These are phyloP conservation scores for Jatropha multifida DNA, from an alignment of 441 rosid genomes.

Conservation along the genomic window DNA sequence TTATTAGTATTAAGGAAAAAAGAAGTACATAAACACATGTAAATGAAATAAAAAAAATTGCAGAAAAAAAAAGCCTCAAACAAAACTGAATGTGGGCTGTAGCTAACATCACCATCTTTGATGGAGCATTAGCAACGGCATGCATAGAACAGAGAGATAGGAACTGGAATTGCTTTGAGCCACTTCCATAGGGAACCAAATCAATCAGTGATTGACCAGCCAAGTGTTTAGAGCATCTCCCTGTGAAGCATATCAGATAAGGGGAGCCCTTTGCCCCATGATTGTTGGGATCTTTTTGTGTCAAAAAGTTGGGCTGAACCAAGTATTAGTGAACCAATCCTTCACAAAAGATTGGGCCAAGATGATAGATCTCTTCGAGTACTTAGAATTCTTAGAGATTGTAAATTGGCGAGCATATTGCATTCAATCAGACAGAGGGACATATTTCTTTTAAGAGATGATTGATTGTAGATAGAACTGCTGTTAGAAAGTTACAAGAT, in stretches of 20 bases:
- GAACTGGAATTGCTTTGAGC: not conserved
- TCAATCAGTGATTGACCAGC: not conserved
- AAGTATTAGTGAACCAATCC: not conserved
- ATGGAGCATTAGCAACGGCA: not conserved
- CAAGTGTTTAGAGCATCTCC: not conserved
- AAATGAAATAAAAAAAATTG: not conserved
- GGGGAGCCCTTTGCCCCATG: not conserved
- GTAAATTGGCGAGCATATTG: not conserved
- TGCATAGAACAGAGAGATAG: not conserved
- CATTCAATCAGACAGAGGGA: not conserved
- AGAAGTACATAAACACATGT: not conserved
- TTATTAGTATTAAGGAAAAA: not conserved
- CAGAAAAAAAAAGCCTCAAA: not conserved
- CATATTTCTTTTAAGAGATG: not conserved
- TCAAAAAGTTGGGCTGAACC: conserved; percentile 6
- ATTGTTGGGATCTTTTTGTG: not conserved
- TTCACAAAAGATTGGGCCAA: not conserved
- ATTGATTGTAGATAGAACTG: not conserved
- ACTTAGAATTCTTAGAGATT: not conserved
- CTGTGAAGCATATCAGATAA: not conserved
- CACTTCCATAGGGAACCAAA: not conserved
- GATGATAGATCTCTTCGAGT: not conserved
- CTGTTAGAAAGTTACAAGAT: not conserved
- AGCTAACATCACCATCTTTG: not conserved
- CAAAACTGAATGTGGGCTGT: not conserved